Evolutionary conservation across 257 asterid species (phyloP).

Genomic region (Agastache rugosa): DNA sequence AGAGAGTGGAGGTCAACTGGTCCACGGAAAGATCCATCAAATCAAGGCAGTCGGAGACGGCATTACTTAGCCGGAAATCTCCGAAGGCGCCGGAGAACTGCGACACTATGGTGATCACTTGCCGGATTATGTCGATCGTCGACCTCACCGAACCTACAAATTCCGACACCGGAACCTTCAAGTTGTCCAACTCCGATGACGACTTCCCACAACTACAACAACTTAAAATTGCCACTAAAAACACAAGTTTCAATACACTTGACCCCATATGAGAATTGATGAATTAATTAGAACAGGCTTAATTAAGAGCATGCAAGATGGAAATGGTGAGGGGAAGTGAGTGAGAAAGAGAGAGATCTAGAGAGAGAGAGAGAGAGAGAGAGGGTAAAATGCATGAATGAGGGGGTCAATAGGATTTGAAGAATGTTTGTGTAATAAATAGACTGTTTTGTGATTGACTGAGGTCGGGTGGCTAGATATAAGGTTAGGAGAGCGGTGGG

Average conservation of each 20-base stretch:
- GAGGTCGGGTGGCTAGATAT: neutral
- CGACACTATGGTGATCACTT: constrained; percentile 51
- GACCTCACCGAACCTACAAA: constrained; percentile 55
- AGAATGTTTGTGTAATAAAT: constrained; percentile 32
- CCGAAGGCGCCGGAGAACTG: constrained; percentile 46
- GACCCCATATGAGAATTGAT: constrained; percentile 13
- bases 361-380: neutral
- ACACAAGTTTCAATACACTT: constrained; percentile 9
- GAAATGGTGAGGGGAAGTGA: neutral
- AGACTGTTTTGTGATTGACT: constrained; percentile 13
- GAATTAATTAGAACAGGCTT: neutral
- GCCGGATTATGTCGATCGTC: constrained; percentile 43
- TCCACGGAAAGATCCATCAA: constrained; percentile 68
- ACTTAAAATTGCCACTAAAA: constrained; percentile 25
- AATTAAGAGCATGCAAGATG: constrained; percentile 8
- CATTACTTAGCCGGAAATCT: constrained; percentile 56
- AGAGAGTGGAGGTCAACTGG: constrained; percentile 53
- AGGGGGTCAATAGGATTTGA: constrained; percentile 8
- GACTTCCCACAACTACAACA: constrained; percentile 14
- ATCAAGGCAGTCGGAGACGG: constrained; percentile 68
- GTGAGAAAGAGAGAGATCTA: neutral
- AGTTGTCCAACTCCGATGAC: constrained; percentile 34
- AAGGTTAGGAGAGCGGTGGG: constrained; percentile 50
- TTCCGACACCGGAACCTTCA: constrained; percentile 55
- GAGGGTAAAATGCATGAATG: constrained; percentile 34